These are phyloP conservation scores for Ceratobasidium sp. DNA, from an alignment of 1,284 basidiomycete genomes.

Conservation along the genomic window DNA sequence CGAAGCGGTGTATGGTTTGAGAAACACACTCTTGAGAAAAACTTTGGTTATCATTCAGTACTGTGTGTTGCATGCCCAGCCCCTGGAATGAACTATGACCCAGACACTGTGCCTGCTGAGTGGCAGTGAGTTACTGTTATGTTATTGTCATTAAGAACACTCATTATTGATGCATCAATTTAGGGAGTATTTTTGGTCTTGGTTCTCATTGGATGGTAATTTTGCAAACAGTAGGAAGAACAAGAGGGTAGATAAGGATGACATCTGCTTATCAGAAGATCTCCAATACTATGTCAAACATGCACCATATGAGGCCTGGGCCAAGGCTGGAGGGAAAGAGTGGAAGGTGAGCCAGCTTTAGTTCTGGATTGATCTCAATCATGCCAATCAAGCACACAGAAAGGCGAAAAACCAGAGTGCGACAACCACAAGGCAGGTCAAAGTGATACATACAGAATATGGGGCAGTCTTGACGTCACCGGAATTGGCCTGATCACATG, in stretches of 20 bases:
- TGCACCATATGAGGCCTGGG: background rate
- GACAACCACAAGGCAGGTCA: background rate
- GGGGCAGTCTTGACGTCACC: background rate
- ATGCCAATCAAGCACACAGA: background rate
- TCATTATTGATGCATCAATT: background rate
- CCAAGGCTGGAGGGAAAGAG: background rate
- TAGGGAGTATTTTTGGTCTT: background rate
- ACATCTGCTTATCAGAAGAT: background rate
- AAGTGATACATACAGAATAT: background rate
- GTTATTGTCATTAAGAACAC: background rate
- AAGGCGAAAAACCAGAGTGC: background rate
- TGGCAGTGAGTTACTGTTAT: background rate
- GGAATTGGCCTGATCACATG: background rate
- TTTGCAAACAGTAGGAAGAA: background rate
- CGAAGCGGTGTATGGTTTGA: background rate
- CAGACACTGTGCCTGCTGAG: too few relatives aligned
- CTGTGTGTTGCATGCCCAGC: background rate
- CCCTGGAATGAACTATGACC: background rate
- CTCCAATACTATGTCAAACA: background rate
- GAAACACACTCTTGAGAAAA: background rate
- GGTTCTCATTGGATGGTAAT: background rate
- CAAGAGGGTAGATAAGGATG: background rate
- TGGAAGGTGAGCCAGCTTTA: background rate
- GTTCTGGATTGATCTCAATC: background rate
- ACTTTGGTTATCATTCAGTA: background rate